These are phyloP conservation scores for Scenedesmus sp. DNA, from an alignment of 163 green algal species.

Conservation along the genomic window DNA sequence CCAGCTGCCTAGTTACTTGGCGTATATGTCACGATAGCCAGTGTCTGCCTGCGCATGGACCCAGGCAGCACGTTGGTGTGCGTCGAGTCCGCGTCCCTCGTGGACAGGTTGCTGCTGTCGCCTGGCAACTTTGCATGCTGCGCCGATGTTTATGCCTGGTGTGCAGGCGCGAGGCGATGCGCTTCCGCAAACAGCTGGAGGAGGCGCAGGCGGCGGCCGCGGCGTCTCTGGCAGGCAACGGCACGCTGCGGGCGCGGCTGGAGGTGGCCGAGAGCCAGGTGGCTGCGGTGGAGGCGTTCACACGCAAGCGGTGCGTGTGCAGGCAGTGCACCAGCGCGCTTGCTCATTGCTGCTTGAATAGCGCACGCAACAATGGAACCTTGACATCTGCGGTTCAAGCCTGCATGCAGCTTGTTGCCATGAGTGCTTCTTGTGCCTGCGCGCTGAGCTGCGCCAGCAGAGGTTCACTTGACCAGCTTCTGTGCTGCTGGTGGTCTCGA, in stretches of 20 bases:
- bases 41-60: too few species aligned
- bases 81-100: neutral
- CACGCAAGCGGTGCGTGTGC: constrained; percentile 19
- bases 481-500: neutral
- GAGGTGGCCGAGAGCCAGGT: constrained; percentile 21
- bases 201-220: neutral
- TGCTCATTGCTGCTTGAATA: too few species aligned
- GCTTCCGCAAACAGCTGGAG: constrained; percentile 44
- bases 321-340: neutral
- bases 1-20: neutral
- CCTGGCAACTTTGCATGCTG: neutral
- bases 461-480: neutral
- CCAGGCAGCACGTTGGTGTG: too few species aligned
- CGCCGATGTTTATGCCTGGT: neutral
- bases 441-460: too few species aligned
- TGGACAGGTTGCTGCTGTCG: neutral
- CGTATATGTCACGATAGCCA: too few species aligned
- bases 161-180: constrained; percentile 52
- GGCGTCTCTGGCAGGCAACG: neutral
- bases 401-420: too few species aligned
- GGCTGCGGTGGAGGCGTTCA: constrained; percentile 33
- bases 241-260: constrained; percentile 16
- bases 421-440: too few species aligned
- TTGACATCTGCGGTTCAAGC: too few species aligned
- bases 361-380: too few species aligned